phyloP scores from a whole-genome alignment of 768 basidiomycete species.

The Heimioporus sp. region DNA sequence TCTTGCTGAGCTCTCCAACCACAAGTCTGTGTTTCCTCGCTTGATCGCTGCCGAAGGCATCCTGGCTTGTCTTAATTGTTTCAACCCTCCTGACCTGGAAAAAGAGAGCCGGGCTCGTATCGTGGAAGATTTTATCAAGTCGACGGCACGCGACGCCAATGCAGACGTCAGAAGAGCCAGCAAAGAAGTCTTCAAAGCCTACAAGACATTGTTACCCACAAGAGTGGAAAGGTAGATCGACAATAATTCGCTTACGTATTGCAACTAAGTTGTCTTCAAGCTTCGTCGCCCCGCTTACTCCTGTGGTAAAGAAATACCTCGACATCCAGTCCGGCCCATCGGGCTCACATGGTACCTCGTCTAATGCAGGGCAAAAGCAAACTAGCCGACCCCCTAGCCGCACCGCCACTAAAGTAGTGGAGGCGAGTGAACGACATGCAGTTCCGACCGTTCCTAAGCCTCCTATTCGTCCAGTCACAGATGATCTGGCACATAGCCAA shows the following conservation, averaged over 20 bases:
- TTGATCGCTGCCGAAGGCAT: constrained; percentile 64
- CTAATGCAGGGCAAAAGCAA: constrained; percentile 15
- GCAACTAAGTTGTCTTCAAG: constrained; percentile 36
- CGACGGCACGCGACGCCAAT: constrained; percentile 68
- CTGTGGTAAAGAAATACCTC: constrained; percentile 74
- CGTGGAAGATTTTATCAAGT: constrained; percentile 67
- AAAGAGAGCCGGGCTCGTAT: constrained; percentile 62
- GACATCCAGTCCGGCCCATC: constrained; percentile 38
- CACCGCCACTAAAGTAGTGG: constrained; percentile 12
- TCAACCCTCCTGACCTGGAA: constrained; percentile 78
- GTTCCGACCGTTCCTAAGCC: constrained; percentile 10
- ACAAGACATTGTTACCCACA: constrained; percentile 64
- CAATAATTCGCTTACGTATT: background rate
- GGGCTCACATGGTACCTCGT: background rate
- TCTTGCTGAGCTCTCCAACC: constrained; percentile 53
- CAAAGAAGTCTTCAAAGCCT: constrained; percentile 72
- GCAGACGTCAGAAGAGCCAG: constrained; percentile 71
- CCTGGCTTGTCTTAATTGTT: constrained; percentile 65
- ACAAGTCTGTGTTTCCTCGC: constrained; percentile 67
- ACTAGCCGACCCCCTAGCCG: constrained; percentile 25
- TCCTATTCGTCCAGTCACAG: constrained; percentile 4
- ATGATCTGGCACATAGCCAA: background rate
- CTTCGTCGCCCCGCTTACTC: constrained; percentile 71
- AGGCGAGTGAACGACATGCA: constrained; percentile 6
- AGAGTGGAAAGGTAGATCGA: constrained; percentile 61